phyloP scores from a whole-genome alignment of 139 green algal genomes.

The Dunaliella primolecta region DNA sequence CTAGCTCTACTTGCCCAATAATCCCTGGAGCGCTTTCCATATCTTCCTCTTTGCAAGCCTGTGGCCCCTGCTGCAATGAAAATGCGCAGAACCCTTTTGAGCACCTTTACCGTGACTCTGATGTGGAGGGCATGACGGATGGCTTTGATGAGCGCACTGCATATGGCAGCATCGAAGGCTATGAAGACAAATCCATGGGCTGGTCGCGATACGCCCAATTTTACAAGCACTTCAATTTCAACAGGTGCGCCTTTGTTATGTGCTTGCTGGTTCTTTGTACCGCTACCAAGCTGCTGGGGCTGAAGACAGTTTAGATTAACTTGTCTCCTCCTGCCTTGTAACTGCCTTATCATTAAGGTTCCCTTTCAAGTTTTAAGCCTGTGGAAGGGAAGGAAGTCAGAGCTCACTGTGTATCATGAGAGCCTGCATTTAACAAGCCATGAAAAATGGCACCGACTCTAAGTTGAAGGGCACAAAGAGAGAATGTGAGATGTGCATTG shows the following conservation, averaged over 20 bases:
- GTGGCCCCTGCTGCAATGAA: too few relatives aligned
- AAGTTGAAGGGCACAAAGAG: too few relatives aligned
- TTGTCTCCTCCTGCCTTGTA: too few relatives aligned
- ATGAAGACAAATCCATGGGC: conserved; percentile 87
- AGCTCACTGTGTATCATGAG: neutral
- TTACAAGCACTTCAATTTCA: conserved; percentile 78
- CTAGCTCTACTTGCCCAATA: too few relatives aligned
- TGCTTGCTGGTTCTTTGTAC: neutral
- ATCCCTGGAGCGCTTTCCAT: too few relatives aligned
- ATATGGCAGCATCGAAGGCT: conserved; percentile 85
- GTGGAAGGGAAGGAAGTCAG: neutral
- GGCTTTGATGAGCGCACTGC: conserved; percentile 79
- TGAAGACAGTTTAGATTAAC: neutral
- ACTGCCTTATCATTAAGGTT: neutral
- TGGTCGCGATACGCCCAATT: conserved; percentile 75
- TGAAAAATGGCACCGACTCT: too few relatives aligned
- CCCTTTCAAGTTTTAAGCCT: neutral
- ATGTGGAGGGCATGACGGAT: conserved; percentile 80
- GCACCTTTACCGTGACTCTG: conserved; percentile 62
- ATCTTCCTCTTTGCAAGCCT: too few relatives aligned
- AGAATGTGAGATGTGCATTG: too few relatives aligned
- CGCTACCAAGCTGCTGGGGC: too few relatives aligned
- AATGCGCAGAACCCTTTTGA: conserved; percentile 58
- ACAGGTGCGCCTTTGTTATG: conserved; percentile 37
- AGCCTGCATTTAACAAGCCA: too few relatives aligned